phyloP scores from a whole-genome alignment of 2,329 filamentous ascomycete genomes.

The Akanthomyces lecanii region DNA sequence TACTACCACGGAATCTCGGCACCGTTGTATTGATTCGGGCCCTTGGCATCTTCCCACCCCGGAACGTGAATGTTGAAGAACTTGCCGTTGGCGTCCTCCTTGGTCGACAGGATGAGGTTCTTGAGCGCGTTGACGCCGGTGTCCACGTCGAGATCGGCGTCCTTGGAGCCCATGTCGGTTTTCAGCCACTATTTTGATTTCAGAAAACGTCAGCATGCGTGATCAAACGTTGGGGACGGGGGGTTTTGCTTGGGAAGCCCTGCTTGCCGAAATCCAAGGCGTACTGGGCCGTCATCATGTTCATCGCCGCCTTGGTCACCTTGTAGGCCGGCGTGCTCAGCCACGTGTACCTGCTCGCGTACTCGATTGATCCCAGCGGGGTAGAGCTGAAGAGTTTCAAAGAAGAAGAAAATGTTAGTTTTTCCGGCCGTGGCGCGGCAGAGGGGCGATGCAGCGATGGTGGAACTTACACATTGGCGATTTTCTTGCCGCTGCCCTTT shows the following conservation, averaged over 20 bases:
- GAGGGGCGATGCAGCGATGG: no score
- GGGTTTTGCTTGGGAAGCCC: slow-evolving; percentile 28
- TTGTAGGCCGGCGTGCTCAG: slow-evolving; percentile 36
- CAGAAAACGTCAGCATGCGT: neutral
- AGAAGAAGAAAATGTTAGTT: neutral
- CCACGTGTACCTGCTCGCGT: neutral
- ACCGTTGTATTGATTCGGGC: slow-evolving; percentile 7
- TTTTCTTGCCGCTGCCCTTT: neutral
- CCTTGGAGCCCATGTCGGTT: slow-evolving; percentile 37
- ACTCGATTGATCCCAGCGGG: neutral
- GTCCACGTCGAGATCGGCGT: slow-evolving; percentile 38
- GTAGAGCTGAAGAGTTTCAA: neutral
- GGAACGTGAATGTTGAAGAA: slow-evolving; percentile 14
- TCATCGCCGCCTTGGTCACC: slow-evolving; percentile 42
- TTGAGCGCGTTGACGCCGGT: slow-evolving; percentile 29
- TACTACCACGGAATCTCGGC: slow-evolving; percentile 3
- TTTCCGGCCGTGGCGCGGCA: no score
- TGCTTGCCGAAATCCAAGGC: slow-evolving; percentile 31
- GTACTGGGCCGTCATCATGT: slow-evolving; percentile 42
- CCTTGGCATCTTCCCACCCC: slow-evolving; percentile 11
- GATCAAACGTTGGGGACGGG: no score
- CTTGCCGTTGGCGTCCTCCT: slow-evolving; percentile 13
- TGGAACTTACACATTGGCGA: neutral
- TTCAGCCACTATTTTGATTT: slow-evolving; percentile 36
- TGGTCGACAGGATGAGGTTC: slow-evolving; percentile 6